Evolutionary conservation across 495 filamentous ascomycete species (phyloP), one percentile per base, ranked within the genome.

Genomic region (Neurospora sp.): DNA sequence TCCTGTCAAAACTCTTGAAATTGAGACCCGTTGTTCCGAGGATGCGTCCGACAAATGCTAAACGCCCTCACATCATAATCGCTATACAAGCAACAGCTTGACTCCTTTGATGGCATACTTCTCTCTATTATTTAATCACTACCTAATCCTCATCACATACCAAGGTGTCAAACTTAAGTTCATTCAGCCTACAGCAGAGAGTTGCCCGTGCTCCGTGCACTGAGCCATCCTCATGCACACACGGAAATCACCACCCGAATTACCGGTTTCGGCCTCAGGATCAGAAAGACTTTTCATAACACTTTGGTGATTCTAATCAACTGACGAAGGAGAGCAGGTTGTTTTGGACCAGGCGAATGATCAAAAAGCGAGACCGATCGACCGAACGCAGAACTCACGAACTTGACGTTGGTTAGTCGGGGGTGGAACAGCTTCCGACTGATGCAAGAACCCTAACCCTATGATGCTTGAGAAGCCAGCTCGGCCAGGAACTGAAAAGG

Each of bases 281-380:
- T 31, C 54, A 66, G 14, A 35, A 5, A 59, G 23, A 59, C 10
- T 59, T 27, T 5, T 59, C 20, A 59, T 3, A 11, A 31, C 11
- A 14, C 31, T 71, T 71, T 27, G 54, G 62, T 69, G 27, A 42
- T 59, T 4, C 5, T 11, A 69, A 70, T n/a, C n/a, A 31, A 48
- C 31, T 66, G 39, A 69, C 48, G 14, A 10, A 39, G 66, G 59
- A 40, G 72, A 62, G 41, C 38, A 73, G 70, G 39, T 69, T n/a
- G 71, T 41, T 62, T 54, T 37, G 59, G 41, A 16, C 66, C 38
- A 42, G 73, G 70, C 74, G 70, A 72, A 74, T 70, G 27, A 14
- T 27, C 70, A 69, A 70, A 72, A 38, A 54, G 41, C 5, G 70
- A 46, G n/a, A 20, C 42, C 42, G 27, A 7, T 37, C 54, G 23